A percentile compares a stretch with the other conserved stretches of the same genome.
phyloP scores from a whole-genome alignment of 176 grass and related monocot species.

The Oryza longistaminata region DNA sequence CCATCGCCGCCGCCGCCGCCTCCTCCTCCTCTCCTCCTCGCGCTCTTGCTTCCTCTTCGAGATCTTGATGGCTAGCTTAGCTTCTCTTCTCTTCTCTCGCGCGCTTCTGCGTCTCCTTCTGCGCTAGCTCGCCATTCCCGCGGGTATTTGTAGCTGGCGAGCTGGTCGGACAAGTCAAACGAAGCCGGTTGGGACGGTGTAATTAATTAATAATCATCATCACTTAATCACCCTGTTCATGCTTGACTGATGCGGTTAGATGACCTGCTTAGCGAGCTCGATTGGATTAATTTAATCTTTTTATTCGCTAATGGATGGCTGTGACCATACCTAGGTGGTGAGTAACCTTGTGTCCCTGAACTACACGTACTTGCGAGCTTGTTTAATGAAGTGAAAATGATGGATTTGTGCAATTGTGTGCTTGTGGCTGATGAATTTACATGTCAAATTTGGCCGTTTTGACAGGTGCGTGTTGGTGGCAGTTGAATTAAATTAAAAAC shows the following conservation, averaged over 20 bases:
- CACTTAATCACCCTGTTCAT: constrained; percentile 2
- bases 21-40: background rate
- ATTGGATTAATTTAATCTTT: background rate
- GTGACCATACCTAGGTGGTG: background rate
- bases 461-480: constrained; percentile 23
- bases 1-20: constrained; percentile 36
- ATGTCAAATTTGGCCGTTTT: background rate
- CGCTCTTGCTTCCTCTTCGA: background rate
- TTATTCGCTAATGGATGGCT: background rate
- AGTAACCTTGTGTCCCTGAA: background rate
- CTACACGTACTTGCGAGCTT: constrained; percentile 11
- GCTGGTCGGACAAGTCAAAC: constrained; percentile 35
- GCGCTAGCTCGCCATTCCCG: constrained; percentile 30
- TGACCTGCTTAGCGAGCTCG: background rate
- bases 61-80: background rate
- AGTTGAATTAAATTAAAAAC: constrained; percentile 12
- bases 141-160: constrained; percentile 40
- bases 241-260: background rate
- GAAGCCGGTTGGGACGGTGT: constrained; percentile 32
- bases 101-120: background rate
- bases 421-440: background rate
- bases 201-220: constrained; percentile 36
- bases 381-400: constrained; percentile 6
- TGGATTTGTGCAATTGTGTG: background rate
- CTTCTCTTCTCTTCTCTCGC: background rate